Percentiles rank a stretch among this genome's conserved stretches.
These are phyloP conservation scores for Paraphoma chrysanthemicola DNA, from an alignment of 2,329 filamentous ascomycete species.

Conservation along the genomic window DNA sequence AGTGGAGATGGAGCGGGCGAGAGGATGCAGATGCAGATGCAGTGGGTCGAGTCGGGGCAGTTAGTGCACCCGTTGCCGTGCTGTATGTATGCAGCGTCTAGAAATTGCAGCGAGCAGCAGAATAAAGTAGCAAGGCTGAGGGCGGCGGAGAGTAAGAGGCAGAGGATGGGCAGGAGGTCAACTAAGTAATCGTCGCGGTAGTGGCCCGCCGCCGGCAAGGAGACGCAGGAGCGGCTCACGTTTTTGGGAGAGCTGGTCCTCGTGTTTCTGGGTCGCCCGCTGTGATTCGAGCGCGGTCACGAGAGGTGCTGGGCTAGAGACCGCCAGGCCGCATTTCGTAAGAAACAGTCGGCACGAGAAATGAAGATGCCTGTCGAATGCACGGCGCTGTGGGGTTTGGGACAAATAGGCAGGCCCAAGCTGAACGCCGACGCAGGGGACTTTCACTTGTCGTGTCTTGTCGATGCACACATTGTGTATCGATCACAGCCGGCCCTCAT, in stretches of 20 bases:
- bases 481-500: background rate
- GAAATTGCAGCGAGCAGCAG: conserved; percentile 6
- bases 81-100: conserved; percentile 20
- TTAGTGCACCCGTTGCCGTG: background rate
- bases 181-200: background rate
- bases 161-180: background rate
- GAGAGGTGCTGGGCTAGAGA: conserved; percentile 11
- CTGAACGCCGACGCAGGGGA: conserved; percentile 1
- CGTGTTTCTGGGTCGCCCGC: conserved; percentile 22
- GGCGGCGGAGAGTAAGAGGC: background rate
- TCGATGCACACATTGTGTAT: background rate
- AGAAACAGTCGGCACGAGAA: conserved; percentile 11
- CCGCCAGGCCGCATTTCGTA: conserved; percentile 14
- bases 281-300: conserved; percentile 27
- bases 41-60: conserved; percentile 8
- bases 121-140: background rate
- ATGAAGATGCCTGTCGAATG: conserved; percentile 14
- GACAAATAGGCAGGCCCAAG: conserved; percentile 9
- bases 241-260: conserved; percentile 19
- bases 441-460: background rate
- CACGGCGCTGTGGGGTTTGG: conserved; percentile 26
- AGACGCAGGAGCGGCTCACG: conserved; percentile 26
- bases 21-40: conserved; percentile 6
- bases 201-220: conserved; percentile 9
- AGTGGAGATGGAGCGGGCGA: conserved; percentile 16